These are phyloP conservation scores for Rhodamnia argentea DNA, from an alignment of 345 rosid genomes.

Conservation along the genomic window DNA sequence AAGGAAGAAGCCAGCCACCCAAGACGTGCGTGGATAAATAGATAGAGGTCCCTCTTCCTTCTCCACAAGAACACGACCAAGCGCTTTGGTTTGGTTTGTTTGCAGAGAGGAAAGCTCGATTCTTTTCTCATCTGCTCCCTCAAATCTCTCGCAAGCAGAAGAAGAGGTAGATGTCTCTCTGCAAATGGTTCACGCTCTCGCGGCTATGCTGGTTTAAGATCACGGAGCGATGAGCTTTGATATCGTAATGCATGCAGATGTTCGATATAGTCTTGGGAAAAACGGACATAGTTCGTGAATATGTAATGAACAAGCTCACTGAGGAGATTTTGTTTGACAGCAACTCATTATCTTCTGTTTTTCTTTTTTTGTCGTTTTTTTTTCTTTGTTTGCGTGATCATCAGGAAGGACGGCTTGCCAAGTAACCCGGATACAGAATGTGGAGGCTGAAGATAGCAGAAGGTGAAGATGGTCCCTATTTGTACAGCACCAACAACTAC, in stretches of 20 bases:
- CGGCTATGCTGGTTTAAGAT: not conserved
- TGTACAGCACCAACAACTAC: conserved; percentile 13
- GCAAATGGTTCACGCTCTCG: not conserved
- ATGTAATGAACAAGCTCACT: not conserved
- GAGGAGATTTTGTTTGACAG: not conserved
- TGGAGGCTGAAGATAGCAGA: conserved; percentile 24
- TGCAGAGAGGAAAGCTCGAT: not conserved
- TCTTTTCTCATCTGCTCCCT: not conserved
- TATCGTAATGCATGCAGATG: not conserved
- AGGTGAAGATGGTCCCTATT: conserved; percentile 1
- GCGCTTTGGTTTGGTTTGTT: not conserved
- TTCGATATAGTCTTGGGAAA: not conserved
- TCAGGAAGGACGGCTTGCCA: not conserved
- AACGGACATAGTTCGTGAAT: not conserved
- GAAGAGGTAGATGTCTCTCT: not conserved
- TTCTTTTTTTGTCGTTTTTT: too few relatives aligned
- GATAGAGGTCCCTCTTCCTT: not conserved
- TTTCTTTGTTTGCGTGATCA: not conserved
- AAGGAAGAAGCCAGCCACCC: not conserved
- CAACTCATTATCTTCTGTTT: not conserved
- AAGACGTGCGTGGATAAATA: not conserved
- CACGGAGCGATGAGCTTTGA: not conserved
- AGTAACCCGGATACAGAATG: not conserved
- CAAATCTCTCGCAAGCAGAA: not conserved
- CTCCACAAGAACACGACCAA: not conserved